Evolutionary conservation across 129 eudicot genomes (phyloP), one percentile per base, ranked within the genome.

Genomic region (Sambucus nigra): DNA sequence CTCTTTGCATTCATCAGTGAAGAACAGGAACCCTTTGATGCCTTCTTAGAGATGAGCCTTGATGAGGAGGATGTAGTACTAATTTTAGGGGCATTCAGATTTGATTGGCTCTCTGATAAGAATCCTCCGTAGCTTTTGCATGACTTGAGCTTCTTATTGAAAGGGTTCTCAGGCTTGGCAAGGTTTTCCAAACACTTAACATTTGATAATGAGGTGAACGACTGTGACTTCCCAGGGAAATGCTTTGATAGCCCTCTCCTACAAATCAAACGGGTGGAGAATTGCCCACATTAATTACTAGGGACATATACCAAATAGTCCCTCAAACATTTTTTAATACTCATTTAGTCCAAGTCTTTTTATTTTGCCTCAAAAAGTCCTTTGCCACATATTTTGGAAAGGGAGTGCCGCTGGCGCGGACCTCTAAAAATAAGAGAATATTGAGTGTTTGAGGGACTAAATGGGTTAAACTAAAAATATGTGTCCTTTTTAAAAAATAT

Each of bases 151-250:
- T 53, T 85, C 69, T 74, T 85, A 59, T 77, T 80, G 64, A 61
- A 74, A 2, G 94, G 94, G 57, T 80, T 77, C 49, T 80, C 89
- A 1, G 86, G 86, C 23, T 85, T 85, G 11, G 74, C 89, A n/a
- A 85, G 77, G 50, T 85, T 86, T 49, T 80, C 83, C 57, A 85
- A 66, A 64, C 83, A 48, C 25, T 41, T 40, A 69, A 80, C 86
- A 22, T 72, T 63, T 40, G 78, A 53, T 52, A 85, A 67, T 40
- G 74, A 71, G 21, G 89, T 69, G 47, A 80, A 85, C 4, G 95
- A 85, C 53, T 85, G 83, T 13, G 95, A 85, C 29, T 80, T 85
- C 27, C 95, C 89, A 31, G 80, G 65, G 59, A 69, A 85, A 61
- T 80, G 82, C 64, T 72, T 74, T 0, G 95, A 85, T 35, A 85